Percentiles rank a stretch among this genome's conserved stretches.
phyloP scores from a whole-genome alignment of 768 basidiomycete genomes.

The Kwoniella bestiolae region DNA sequence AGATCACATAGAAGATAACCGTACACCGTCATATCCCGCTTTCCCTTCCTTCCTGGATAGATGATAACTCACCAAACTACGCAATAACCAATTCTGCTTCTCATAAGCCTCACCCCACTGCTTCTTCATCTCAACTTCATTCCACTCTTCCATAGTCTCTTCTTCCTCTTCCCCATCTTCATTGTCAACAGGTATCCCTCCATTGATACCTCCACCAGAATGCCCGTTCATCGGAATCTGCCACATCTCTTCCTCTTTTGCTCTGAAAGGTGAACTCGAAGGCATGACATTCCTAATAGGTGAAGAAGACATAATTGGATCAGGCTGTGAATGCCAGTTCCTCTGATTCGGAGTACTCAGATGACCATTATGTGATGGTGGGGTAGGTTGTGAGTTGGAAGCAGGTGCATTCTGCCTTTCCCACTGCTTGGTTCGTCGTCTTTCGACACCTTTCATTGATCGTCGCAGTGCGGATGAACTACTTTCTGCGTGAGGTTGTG shows the following conservation, averaged over 20 bases:
- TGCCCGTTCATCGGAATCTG: neutral
- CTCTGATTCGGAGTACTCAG: slow-evolving; percentile 5
- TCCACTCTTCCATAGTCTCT: slow-evolving; percentile 16
- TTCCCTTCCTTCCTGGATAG: no score
- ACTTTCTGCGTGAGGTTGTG: slow-evolving; percentile 13
- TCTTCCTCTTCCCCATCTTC: slow-evolving; percentile 9
- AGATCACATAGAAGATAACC: no score
- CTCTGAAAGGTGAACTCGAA: slow-evolving; percentile 38
- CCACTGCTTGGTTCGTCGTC: slow-evolving; percentile 37
- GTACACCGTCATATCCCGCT: no score
- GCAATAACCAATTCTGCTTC: slow-evolving; percentile 41
- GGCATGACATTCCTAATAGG: slow-evolving; percentile 43
- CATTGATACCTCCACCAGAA: neutral
- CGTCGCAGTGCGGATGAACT: slow-evolving; percentile 22
- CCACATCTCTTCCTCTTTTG: slow-evolving; percentile 5
- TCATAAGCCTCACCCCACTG: slow-evolving; percentile 50
- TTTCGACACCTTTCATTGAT: slow-evolving; percentile 28
- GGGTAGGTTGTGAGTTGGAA: slow-evolving; percentile 11
- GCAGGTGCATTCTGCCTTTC: slow-evolving; percentile 29
- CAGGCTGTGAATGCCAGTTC: slow-evolving; percentile 24
- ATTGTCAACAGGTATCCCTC: neutral
- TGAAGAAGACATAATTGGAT: slow-evolving; percentile 39
- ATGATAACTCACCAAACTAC: slow-evolving; percentile 36
- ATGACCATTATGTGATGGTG: slow-evolving; percentile 10
- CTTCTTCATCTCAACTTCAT: slow-evolving; percentile 38